phyloP scores from a whole-genome alignment of 352 stramenopile species.

The Paralagenidium karlingii region DNA sequence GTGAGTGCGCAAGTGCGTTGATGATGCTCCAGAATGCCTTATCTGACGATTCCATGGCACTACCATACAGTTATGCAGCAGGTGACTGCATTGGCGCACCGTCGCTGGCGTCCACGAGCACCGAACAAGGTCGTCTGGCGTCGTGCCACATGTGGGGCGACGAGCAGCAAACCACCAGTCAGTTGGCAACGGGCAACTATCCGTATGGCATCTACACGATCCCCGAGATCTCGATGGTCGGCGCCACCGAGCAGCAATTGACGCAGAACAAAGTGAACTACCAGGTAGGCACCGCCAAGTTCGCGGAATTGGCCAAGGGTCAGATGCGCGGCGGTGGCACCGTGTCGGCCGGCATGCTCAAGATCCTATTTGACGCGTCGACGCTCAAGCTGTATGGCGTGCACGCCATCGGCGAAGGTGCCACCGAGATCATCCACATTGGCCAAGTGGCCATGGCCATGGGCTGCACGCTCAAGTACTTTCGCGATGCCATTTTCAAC shows the following conservation, averaged over 20 bases:
- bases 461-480: constrained; percentile 75
- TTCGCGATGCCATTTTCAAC: constrained; percentile 86
- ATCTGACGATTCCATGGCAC: not conserved
- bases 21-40: not conserved
- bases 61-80: constrained; percentile 49
- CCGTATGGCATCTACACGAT: constrained; percentile 89
- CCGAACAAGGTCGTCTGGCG: constrained; percentile 79
- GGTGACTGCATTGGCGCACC: constrained; percentile 83
- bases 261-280: constrained; percentile 72
- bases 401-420: constrained; percentile 81
- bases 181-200: constrained; percentile 71
- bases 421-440: constrained; percentile 88
- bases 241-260: constrained; percentile 81
- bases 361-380: constrained; percentile 79
- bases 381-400: constrained; percentile 76
- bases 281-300: constrained; percentile 79
- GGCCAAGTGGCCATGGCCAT: constrained; percentile 83
- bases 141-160: constrained; percentile 79
- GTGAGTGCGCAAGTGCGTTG: constrained; percentile 10
- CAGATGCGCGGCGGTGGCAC: constrained; percentile 68
- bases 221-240: constrained; percentile 86
- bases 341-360: constrained; percentile 69
- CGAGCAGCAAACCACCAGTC: constrained; percentile 41
- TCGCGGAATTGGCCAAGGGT: constrained; percentile 80
- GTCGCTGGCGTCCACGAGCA: constrained; percentile 78